These are phyloP conservation scores for Hyphodiscus hymeniophilus DNA, from an alignment of 495 filamentous ascomycete genomes.

Conservation along the genomic window DNA sequence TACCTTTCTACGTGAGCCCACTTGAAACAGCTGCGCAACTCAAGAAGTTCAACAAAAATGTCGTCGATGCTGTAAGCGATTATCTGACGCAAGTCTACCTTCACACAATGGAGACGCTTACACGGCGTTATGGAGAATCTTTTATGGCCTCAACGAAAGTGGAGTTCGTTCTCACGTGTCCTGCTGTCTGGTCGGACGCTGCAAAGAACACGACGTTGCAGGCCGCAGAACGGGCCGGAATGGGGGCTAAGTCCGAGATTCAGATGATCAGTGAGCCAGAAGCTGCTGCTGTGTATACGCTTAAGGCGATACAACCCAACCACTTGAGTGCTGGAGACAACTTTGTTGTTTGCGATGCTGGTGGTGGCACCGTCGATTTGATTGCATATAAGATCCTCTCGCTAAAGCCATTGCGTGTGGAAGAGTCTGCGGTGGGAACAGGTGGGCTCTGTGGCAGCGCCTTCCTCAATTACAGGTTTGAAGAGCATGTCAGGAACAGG, in stretches of 20 bases:
- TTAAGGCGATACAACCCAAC: conserved; percentile 60
- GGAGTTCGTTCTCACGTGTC: conserved; percentile 65
- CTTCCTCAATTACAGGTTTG: conserved; percentile 63
- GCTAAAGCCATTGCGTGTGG: conserved; percentile 47
- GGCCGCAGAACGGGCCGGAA: conserved; percentile 59
- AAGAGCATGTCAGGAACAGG: conserved; percentile 53
- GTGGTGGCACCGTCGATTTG: conserved; percentile 67
- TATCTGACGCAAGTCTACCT: conserved; percentile 62
- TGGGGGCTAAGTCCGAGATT: conserved; percentile 51
- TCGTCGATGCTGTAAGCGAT: conserved; percentile 55
- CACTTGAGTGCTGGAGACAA: conserved; percentile 56
- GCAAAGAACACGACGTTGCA: conserved; percentile 60
- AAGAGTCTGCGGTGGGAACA: conserved; percentile 58
- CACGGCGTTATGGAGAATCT: conserved; percentile 52
- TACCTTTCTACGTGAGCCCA: conserved; percentile 69
- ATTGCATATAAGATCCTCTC: conserved; percentile 62
- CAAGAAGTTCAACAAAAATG: conserved; percentile 53
- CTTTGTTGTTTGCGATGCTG: conserved; percentile 68
- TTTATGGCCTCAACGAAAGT: conserved; percentile 54
- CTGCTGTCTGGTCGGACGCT: conserved; percentile 72
- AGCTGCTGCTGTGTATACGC: conserved; percentile 65
- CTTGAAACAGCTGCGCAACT: conserved; percentile 64
- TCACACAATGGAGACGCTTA: conserved; percentile 67
- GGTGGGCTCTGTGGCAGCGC: conserved; percentile 61
- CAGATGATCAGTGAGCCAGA: conserved; percentile 69